Evolutionary conservation across 1,284 basidiomycete genomes (phyloP), one percentile per base, ranked within the genome.

Genomic region (Leccinum colubrinum): DNA sequence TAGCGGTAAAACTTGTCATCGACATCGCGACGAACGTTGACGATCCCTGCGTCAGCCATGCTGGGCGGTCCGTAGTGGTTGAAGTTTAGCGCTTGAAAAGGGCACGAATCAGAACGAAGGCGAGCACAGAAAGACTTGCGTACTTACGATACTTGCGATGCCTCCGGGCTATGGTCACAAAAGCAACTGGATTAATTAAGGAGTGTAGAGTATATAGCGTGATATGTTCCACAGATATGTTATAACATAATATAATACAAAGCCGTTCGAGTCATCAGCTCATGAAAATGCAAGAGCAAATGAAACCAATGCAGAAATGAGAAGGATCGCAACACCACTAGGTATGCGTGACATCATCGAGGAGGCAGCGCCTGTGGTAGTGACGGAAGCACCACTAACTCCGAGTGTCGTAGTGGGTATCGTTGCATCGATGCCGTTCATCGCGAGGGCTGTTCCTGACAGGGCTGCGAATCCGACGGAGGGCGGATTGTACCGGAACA

Each of bases 381-480:
- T 72, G 43, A 63, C 56, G 0, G 68, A 58, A 22, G 68, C 64
- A 30, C 35, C 55, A 20, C 6, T 59, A 0, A 61, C 46, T 37
- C 74, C 71, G 15, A 75, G 17, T 3, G 72, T 72, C 9, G 64
- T 64, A 6, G 57, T 68, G 11, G 74, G 71, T 3, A 75, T 53
- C 3, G 50, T 35, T 17, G 63, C 71, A 55, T 62, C 48, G 25
- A 59, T 22, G 4, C 71, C 73, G 17, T 72, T 72, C 72, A 67
- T 66, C 3, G 64, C 64, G 6, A 73, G 63, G 6, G 73, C 71
- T 3, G 59, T 57, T 11, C 65, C n/a, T 3, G 71, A 75, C 53
- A 75, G 57, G 3, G 71, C 63, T 37, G 73, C 71, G 52, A 72
- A 72, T 58, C 71, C 73, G 1, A 75, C 72, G 4, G 71, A 68